Conservation (phyloP, 2,329 filamentous ascomycete genomes). For the Arthrobotrys megalospora region DNA sequence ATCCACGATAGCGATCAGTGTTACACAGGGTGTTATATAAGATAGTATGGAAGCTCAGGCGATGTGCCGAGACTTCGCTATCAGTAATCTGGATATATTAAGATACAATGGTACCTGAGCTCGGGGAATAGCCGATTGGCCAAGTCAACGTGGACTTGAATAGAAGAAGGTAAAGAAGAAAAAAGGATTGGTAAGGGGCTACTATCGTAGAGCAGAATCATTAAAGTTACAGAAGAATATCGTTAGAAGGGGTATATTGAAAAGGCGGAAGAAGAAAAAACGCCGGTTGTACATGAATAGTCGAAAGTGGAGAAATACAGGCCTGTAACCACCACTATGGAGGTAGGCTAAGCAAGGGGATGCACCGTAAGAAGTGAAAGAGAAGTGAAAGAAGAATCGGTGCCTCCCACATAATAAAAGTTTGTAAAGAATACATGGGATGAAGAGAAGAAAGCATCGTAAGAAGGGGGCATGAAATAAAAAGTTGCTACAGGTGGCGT, state of each 20-base stretch:
- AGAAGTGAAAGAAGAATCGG: slow-evolving; percentile 29
- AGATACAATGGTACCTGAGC: too few relatives aligned
- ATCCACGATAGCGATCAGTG: too few relatives aligned
- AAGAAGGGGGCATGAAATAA: slow-evolving; percentile 37
- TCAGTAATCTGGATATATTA: background rate
- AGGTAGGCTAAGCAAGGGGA: slow-evolving; percentile 11
- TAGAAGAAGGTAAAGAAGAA: background rate
- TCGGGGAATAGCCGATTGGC: too few relatives aligned
- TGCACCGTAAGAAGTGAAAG: slow-evolving; percentile 44
- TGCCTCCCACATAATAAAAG: slow-evolving; percentile 37
- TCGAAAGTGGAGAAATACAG: slow-evolving; percentile 14
- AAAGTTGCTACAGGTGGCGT: slow-evolving; percentile 38
- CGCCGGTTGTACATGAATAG: slow-evolving; percentile 24
- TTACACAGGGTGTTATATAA: too few relatives aligned
- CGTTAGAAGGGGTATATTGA: slow-evolving; percentile 30
- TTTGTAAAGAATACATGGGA: slow-evolving; percentile 31
- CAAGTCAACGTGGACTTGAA: too few relatives aligned
- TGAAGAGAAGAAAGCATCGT: slow-evolving; percentile 42
- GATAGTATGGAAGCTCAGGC: too few relatives aligned
- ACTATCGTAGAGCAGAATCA: background rate
- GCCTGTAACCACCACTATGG: background rate
- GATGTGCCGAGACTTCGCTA: too few relatives aligned
- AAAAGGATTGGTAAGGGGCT: background rate
- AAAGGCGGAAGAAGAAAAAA: slow-evolving; percentile 20
- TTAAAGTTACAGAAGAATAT: slow-evolving; percentile 24